Evolutionary conservation across 768 basidiomycete species (phyloP).

Genomic region (Scleroderma citrinum): DNA sequence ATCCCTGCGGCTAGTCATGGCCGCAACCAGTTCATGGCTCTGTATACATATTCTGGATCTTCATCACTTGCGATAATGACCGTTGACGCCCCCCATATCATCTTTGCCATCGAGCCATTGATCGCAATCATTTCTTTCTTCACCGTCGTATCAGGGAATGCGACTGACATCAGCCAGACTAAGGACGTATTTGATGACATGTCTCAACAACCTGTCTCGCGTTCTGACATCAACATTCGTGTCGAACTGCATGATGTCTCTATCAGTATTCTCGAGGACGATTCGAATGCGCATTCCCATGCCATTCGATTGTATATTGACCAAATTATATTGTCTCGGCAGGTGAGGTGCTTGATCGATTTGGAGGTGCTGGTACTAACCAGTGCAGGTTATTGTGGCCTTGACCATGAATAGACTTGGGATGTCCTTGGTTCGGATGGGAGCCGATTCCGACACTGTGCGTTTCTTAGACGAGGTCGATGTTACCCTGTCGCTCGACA

Average conservation of each 20-base stretch:
- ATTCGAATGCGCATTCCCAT: slow-evolving; percentile 70
- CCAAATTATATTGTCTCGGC: slow-evolving; percentile 84
- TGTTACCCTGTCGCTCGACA: slow-evolving; percentile 82
- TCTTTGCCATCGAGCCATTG: slow-evolving; percentile 89
- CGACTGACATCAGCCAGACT: slow-evolving; percentile 10
- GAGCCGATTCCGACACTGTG: slow-evolving; percentile 71
- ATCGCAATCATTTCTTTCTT: slow-evolving; percentile 88
- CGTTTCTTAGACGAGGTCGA: slow-evolving; percentile 93
- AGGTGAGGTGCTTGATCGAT: slow-evolving; percentile 46
- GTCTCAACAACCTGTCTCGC: slow-evolving; percentile 3
- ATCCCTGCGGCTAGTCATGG: slow-evolving; percentile 87
- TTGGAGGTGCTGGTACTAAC: slow-evolving; percentile 7
- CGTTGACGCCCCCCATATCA: slow-evolving; percentile 87
- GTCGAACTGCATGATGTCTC: slow-evolving; percentile 89
- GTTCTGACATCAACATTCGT: slow-evolving; percentile 50
- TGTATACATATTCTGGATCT: slow-evolving; percentile 71
- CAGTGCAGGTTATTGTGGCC: slow-evolving; percentile 69
- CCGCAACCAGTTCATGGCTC: slow-evolving; percentile 88
- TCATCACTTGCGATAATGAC: slow-evolving; percentile 76
- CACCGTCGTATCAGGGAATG: slow-evolving; percentile 43
- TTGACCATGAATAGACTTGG: slow-evolving; percentile 77
- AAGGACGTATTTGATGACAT: slow-evolving; percentile 10
- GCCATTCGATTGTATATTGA: slow-evolving; percentile 82
- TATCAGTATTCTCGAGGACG: slow-evolving; percentile 82
- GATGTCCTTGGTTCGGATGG: slow-evolving; percentile 93